phyloP scores from a whole-genome alignment of 345 rosid genomes.

The Turnera subulata region DNA sequence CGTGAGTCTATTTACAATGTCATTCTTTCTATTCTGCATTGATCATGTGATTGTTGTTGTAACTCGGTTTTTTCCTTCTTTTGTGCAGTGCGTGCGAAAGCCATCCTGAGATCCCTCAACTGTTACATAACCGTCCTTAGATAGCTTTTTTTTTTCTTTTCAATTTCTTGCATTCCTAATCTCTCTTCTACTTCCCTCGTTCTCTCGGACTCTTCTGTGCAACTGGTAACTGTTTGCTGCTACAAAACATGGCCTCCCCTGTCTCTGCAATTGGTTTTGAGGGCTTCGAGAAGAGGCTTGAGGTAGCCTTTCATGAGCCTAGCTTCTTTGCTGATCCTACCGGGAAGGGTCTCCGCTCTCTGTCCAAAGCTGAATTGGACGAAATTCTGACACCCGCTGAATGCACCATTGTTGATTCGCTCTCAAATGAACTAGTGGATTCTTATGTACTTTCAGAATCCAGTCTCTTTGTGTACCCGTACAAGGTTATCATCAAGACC shows the following conservation, averaged over 20 bases:
- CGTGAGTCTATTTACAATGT: constrained; percentile 16
- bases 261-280: constrained; percentile 83
- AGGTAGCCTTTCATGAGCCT: constrained; percentile 57
- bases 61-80: not conserved
- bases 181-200: constrained; percentile 33
- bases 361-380: constrained; percentile 61
- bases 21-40: not conserved
- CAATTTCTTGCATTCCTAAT: not conserved
- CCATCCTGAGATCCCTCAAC: constrained; percentile 21
- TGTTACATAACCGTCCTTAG: constrained; percentile 16
- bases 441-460: constrained; percentile 84
- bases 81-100: constrained; percentile 24
- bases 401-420: constrained; percentile 71
- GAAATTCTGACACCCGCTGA: constrained; percentile 63
- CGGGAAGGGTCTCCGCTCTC: constrained; percentile 56
- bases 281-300: constrained; percentile 91
- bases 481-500: constrained; percentile 80
- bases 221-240: constrained; percentile 15
- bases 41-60: not conserved
- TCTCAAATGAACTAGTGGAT: constrained; percentile 53
- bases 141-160: constrained; percentile 4
- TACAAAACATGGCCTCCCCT: constrained; percentile 40
- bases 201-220: constrained; percentile 35
- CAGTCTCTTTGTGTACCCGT: constrained; percentile 72
- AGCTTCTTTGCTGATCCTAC: constrained; percentile 54